Conservation (phyloP, 306 rosid species). For the Ammopiptanthus mongolicus region DNA sequence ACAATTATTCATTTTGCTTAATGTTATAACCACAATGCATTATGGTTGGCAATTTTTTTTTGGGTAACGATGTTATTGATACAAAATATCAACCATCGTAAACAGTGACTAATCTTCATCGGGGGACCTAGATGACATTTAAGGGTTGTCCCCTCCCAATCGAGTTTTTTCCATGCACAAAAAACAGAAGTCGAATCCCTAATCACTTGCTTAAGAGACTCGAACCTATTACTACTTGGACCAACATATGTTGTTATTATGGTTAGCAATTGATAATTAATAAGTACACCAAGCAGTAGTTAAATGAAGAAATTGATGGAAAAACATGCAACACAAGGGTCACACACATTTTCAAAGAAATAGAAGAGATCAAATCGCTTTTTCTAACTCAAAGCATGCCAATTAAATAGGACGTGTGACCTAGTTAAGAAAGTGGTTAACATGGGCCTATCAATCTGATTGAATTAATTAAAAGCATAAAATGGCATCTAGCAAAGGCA, state of each 20-base stretch:
- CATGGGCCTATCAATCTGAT: neutral
- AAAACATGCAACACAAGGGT: neutral
- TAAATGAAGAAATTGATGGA: neutral
- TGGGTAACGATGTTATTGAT: too few relatives aligned
- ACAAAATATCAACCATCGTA: too few relatives aligned
- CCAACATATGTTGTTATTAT: too few relatives aligned
- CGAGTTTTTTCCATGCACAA: too few relatives aligned
- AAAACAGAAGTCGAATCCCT: too few relatives aligned
- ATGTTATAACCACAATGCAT: neutral
- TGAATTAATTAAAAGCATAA: neutral
- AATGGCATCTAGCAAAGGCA: neutral
- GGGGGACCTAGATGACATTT: too few relatives aligned
- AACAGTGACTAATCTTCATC: too few relatives aligned
- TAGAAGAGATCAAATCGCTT: neutral
- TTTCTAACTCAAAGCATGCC: neutral
- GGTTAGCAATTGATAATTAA: neutral
- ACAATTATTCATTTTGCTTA: neutral
- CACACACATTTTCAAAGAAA: neutral
- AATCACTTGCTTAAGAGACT: too few relatives aligned
- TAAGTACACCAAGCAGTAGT: neutral
- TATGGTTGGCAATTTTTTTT: neutral
- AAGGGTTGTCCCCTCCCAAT: too few relatives aligned
- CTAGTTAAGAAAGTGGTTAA: constrained; percentile 2
- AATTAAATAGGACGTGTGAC: neutral
- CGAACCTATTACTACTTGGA: too few relatives aligned